A percentile compares a stretch with the other conserved stretches of the same genome.
Evolutionary conservation across 768 basidiomycete genomes (phyloP).

Genomic region (Mycena filopes): DNA sequence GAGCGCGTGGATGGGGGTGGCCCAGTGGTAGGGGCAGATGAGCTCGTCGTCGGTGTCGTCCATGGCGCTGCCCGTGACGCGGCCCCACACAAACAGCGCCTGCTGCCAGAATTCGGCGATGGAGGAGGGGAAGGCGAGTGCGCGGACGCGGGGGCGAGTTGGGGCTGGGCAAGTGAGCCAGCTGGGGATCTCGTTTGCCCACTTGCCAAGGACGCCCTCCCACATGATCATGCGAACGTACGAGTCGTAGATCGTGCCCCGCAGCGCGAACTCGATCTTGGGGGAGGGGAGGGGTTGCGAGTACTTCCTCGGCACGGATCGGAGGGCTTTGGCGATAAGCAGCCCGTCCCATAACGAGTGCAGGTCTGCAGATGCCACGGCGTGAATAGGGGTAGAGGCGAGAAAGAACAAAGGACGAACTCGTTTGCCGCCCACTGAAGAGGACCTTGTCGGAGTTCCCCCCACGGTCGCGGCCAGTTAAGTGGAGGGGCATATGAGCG

Average conservation of each 20-base stretch:
- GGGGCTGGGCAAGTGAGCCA: conserved; percentile 78
- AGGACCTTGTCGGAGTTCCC: conserved; percentile 84
- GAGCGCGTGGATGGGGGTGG: conserved; percentile 73
- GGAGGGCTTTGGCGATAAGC: conserved; percentile 85
- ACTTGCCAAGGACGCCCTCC: conserved; percentile 83
- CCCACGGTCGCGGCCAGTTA: conserved; percentile 88
- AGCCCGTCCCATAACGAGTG: conserved; percentile 90
- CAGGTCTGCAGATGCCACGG: conserved; percentile 60
- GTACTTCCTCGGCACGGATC: conserved; percentile 81
- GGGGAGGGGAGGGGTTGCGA: conserved; percentile 74
- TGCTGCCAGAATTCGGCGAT: conserved; percentile 42
- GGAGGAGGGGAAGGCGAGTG: conserved; percentile 10
- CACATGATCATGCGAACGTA: conserved; percentile 88
- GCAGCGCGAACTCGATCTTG: conserved; percentile 72
- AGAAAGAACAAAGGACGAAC: conserved; percentile 54
- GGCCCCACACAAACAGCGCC: conserved; percentile 37
- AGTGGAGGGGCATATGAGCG: conserved; percentile 93
- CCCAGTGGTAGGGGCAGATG: conserved; percentile 86
- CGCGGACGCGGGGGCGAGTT: conserved; percentile 18
- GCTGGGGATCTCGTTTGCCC: conserved; percentile 63
- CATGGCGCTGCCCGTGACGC: conserved; percentile 29
- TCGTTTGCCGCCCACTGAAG: conserved; percentile 78
- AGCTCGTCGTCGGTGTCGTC: conserved; percentile 60
- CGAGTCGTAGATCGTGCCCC: conserved; percentile 86
- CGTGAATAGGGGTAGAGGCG: background rate